phyloP scores from a whole-genome alignment of 176 grass and related monocot species.

The Thinopyrum elongatum region DNA sequence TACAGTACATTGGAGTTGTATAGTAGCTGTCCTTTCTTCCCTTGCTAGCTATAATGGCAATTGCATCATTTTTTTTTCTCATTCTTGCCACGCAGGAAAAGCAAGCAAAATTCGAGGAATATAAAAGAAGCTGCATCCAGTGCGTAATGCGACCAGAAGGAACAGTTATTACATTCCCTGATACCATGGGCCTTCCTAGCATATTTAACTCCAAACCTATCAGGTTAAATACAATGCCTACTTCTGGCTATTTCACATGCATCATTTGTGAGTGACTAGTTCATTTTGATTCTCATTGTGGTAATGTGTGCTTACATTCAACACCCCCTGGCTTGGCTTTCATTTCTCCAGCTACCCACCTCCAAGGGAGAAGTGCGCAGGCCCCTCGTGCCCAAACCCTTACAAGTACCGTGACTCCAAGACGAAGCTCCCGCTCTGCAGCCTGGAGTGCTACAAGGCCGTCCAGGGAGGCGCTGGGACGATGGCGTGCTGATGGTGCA shows the following conservation, averaged over 20 bases:
- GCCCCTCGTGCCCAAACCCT: slow-evolving; percentile 68
- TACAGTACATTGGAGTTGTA: slow-evolving; percentile 6
- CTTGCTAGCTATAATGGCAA: not conserved
- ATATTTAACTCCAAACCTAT: slow-evolving; percentile 67
- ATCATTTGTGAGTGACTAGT: not conserved
- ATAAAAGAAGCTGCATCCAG: slow-evolving; percentile 51
- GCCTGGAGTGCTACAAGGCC: slow-evolving; percentile 84
- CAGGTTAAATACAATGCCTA: slow-evolving; percentile 39
- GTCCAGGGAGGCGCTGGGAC: slow-evolving; percentile 49
- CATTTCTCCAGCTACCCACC: slow-evolving; percentile 76
- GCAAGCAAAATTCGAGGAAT: slow-evolving; percentile 42
- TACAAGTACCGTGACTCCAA: slow-evolving; percentile 97
- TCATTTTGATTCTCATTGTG: not conserved
- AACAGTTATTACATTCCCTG: slow-evolving; percentile 64
- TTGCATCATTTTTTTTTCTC: not conserved
- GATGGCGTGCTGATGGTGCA: slow-evolving; percentile 51
- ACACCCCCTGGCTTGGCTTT: not conserved
- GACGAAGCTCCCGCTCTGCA: slow-evolving; percentile 85
- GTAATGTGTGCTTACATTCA: not conserved
- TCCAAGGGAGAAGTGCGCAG: slow-evolving; percentile 93
- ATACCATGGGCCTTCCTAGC: slow-evolving; percentile 60
- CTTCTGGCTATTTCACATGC: not conserved
- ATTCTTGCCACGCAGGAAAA: slow-evolving; percentile 38
- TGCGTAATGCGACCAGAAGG: slow-evolving; percentile 56
- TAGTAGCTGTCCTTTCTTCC: not conserved